Percentiles rank a stretch among this genome's conserved stretches.
Evolutionary conservation across 345 rosid genomes (phyloP).

Genomic region (Triadica sebifera): DNA sequence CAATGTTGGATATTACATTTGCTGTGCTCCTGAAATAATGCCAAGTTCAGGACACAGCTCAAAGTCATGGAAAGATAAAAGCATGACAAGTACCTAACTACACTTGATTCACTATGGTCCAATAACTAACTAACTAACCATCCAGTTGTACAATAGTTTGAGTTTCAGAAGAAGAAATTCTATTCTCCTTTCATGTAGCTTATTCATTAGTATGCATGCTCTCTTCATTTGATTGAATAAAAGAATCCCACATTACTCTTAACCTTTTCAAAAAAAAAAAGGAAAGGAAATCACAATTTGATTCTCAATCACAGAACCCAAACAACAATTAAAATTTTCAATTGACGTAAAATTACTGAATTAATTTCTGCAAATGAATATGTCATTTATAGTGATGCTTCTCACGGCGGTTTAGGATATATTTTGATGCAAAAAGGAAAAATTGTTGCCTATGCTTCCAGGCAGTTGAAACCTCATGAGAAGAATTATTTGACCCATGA

Average conservation of each 20-base stretch:
- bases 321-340: background rate
- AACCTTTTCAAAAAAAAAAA: background rate
- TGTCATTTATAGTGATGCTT: too few relatives aligned
- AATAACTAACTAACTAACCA: background rate
- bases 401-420: too few relatives aligned
- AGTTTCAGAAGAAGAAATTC: background rate
- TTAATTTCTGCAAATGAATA: background rate
- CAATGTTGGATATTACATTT: background rate
- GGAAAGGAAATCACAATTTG: background rate
- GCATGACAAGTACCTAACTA: background rate
- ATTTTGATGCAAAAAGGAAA: too few relatives aligned
- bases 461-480: too few relatives aligned
- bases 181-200: background rate
- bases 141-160: too few relatives aligned
- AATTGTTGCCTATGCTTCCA: too few relatives aligned
- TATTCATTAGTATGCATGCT: background rate
- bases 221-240: background rate
- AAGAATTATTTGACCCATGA: too few relatives aligned
- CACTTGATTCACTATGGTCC: background rate
- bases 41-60: background rate
- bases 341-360: background rate
- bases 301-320: background rate
- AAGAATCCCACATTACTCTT: too few relatives aligned
- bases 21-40: conserved; percentile 19
- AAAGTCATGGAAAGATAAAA: background rate